These are phyloP conservation scores for Coemansia sp. DNA, from an alignment of 192 early-diverging fungal genomes.

Conservation along the genomic window DNA sequence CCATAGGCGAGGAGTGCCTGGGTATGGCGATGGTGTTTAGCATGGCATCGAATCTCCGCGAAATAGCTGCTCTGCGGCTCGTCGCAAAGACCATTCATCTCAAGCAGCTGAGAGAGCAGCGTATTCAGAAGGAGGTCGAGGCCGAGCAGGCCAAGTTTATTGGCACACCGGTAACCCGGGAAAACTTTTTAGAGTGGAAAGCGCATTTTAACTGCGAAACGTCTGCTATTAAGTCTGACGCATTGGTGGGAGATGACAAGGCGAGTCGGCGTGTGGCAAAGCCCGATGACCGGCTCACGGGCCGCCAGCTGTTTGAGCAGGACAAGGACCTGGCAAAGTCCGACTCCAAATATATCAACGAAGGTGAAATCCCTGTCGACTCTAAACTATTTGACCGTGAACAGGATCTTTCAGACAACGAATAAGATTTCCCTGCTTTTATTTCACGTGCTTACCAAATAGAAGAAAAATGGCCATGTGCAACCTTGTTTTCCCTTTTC, in stretches of 20 bases:
- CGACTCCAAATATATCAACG: conserved; percentile 78
- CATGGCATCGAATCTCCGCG: conserved; percentile 74
- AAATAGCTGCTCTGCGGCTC: conserved; percentile 65
- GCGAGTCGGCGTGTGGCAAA: conserved; percentile 14
- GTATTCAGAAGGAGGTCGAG: conserved; percentile 64
- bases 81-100: conserved; percentile 54
- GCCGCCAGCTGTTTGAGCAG: conserved; percentile 89
- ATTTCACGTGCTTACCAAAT: conserved; percentile 4
- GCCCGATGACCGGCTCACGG: conserved; percentile 58
- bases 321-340: conserved; percentile 81
- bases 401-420: conserved; percentile 56
- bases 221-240: neutral
- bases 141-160: conserved; percentile 72
- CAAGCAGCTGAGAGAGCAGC: conserved; percentile 53
- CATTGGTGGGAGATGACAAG: neutral
- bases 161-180: conserved; percentile 82
- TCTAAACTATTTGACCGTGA: conserved; percentile 70
- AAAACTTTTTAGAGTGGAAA: conserved; percentile 79
- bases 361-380: conserved; percentile 87
- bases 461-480: neutral
- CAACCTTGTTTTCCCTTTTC: neutral
- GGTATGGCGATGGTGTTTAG: conserved; percentile 95
- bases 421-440: conserved; percentile 45
- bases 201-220: conserved; percentile 73
- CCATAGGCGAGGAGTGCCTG: conserved; percentile 63